Evolutionary conservation across 2,329 filamentous ascomycete genomes (phyloP).

Genomic region (Biscogniauxia sp.): DNA sequence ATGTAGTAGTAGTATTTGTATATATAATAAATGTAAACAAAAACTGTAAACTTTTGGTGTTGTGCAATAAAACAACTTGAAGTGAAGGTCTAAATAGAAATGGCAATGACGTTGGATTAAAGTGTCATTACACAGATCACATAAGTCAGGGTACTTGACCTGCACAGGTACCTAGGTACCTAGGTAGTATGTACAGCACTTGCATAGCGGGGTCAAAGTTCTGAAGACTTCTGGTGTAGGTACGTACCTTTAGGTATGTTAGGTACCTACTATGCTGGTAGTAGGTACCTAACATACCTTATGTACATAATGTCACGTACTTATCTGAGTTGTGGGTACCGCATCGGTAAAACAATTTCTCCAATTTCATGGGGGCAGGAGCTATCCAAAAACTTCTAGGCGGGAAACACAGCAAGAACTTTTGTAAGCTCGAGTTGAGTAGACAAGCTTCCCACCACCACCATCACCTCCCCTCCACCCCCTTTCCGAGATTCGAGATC

Average conservation of each 20-base stretch:
- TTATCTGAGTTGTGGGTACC: slow-evolving; percentile 3
- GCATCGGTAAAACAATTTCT: slow-evolving; percentile 23
- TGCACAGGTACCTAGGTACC: background rate
- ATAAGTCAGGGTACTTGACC: background rate
- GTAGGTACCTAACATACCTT: background rate
- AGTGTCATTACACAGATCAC: background rate
- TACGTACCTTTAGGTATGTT: slow-evolving; percentile 1
- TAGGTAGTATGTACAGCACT: background rate
- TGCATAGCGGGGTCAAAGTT: too few species aligned
- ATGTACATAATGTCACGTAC: background rate
- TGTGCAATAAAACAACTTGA: too few species aligned
- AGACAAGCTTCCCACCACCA: background rate
- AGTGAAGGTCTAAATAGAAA: background rate
- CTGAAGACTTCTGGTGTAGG: background rate
- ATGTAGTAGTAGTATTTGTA: too few species aligned
- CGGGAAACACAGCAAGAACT: background rate
- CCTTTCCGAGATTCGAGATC: background rate
- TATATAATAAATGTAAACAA: too few species aligned
- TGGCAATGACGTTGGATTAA: slow-evolving; percentile 1
- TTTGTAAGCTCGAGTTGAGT: background rate
- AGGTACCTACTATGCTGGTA: too few species aligned
- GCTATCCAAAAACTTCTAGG: background rate
- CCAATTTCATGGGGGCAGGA: slow-evolving; percentile 10
- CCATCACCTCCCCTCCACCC: too few species aligned
- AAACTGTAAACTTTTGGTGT: too few species aligned